These are phyloP conservation scores for Backusella tarrabulga DNA, from an alignment of 192 early-diverging fungal genomes.

Conservation along the genomic window DNA sequence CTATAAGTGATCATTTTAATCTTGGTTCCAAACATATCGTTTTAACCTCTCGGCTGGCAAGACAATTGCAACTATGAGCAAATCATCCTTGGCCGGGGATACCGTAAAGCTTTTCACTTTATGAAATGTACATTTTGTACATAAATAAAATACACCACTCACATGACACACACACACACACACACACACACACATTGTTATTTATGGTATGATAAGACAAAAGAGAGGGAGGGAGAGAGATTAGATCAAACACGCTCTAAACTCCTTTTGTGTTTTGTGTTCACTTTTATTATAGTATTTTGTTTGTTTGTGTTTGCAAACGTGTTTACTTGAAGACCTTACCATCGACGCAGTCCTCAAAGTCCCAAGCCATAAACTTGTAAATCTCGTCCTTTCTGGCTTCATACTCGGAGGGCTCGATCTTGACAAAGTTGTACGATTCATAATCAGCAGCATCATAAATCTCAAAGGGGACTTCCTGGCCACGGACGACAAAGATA, in stretches of 20 bases:
- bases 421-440: constrained; percentile 79
- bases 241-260: not conserved
- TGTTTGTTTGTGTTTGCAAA: not conserved
- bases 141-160: not conserved
- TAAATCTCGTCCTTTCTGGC: constrained; percentile 49
- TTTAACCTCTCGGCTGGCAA: constrained; percentile 25
- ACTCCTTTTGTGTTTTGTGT: constrained; percentile 1
- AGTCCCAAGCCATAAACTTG: constrained; percentile 79
- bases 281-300: not conserved
- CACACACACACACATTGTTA: not conserved
- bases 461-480: constrained; percentile 73
- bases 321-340: constrained; percentile 78
- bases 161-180: not conserved
- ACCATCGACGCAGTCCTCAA: constrained; percentile 79
- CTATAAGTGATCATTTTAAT: constrained; percentile 19
- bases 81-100: constrained; percentile 23
- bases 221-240: not conserved
- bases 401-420: constrained; percentile 63
- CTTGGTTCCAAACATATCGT: constrained; percentile 18
- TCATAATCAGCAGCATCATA: constrained; percentile 86
- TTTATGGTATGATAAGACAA: not conserved
- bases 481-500: constrained; percentile 93
- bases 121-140: not conserved
- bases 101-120: not conserved
- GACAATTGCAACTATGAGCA: constrained; percentile 23